phyloP scores from a whole-genome alignment of 2,329 filamentous ascomycete species.

The Trichoderma endophyticum region DNA sequence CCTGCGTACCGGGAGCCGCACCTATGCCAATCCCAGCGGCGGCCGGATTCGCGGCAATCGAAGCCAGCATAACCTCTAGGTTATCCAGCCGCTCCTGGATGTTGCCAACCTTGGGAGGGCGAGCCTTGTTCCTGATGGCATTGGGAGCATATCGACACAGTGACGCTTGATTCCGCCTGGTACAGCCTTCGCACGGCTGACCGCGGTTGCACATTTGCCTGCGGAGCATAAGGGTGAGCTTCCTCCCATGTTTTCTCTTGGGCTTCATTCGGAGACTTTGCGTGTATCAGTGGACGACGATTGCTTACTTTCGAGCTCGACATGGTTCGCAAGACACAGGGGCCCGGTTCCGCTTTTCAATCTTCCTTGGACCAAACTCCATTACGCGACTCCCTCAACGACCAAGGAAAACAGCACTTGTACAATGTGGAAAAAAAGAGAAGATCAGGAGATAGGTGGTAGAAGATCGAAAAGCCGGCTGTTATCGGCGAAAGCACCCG shows the following conservation, averaged over 20 bases:
- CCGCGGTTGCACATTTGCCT: constrained; percentile 11
- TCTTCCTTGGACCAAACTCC: not conserved
- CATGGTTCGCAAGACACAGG: constrained; percentile 12
- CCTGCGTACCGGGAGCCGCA: not conserved
- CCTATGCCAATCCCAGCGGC: not conserved
- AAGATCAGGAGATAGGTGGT: not conserved
- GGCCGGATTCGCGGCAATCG: not conserved
- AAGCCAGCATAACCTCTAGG: not conserved
- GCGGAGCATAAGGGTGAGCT: not conserved
- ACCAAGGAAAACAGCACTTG: too few species aligned
- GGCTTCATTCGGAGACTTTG: not conserved
- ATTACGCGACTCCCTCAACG: not conserved
- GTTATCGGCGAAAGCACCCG: not conserved
- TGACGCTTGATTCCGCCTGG: not conserved
- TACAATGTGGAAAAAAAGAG: not conserved
- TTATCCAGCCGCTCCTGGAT: constrained; percentile 9
- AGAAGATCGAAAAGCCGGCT: not conserved
- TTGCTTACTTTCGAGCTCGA: constrained; percentile 4
- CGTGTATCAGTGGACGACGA: not conserved
- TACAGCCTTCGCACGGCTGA: constrained; percentile 4
- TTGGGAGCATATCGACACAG: constrained; percentile 6
- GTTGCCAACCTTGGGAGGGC: not conserved
- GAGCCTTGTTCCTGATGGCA: constrained; percentile 5
- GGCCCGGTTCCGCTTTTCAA: constrained; percentile 12
- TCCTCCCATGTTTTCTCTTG: not conserved